These are phyloP conservation scores for Allium cepa DNA, from an alignment of 106 monocot species.

Conservation along the genomic window DNA sequence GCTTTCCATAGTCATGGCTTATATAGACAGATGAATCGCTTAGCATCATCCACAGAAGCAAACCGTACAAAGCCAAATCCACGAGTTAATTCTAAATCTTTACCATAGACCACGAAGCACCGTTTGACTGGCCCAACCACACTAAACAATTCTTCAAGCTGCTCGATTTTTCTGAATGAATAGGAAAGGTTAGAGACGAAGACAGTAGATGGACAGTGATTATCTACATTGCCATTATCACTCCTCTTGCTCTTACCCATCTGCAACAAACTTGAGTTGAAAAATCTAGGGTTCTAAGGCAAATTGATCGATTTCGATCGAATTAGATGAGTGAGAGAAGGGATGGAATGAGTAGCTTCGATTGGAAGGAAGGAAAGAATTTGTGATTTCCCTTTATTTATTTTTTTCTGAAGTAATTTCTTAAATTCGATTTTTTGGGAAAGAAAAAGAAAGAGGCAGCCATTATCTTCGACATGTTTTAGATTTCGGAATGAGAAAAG, in stretches of 20 bases:
- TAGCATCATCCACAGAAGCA: slow-evolving; percentile 73
- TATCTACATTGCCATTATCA: slow-evolving; percentile 3
- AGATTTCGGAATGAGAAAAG: too few species aligned
- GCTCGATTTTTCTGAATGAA: slow-evolving; percentile 34
- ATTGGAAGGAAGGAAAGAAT: too few species aligned
- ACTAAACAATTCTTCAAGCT: slow-evolving; percentile 68
- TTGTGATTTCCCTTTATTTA: too few species aligned
- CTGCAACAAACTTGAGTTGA: too few species aligned
- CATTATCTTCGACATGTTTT: too few species aligned
- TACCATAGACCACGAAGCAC: slow-evolving; percentile 66
- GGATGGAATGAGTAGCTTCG: too few species aligned
- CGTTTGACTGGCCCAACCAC: slow-evolving; percentile 87
- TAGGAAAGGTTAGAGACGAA: slow-evolving; percentile 78
- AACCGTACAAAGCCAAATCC: slow-evolving; percentile 72
- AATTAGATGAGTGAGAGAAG: too few species aligned
- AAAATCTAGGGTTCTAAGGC: too few species aligned
- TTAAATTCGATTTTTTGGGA: too few species aligned
- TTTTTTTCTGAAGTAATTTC: too few species aligned
- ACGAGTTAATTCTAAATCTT: slow-evolving; percentile 54
- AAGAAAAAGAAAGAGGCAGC: too few species aligned
- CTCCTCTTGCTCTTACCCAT: slow-evolving; percentile 46
- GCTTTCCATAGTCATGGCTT: slow-evolving; percentile 3
- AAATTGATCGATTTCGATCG: too few species aligned
- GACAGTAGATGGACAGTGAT: slow-evolving; percentile 38
- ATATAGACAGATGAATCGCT: slow-evolving; percentile 23